Percentiles rank a stretch among this genome's conserved stretches.
Evolutionary conservation across 352 stramenopile genomes (phyloP).

Genomic region (Phytophthora syringae): DNA sequence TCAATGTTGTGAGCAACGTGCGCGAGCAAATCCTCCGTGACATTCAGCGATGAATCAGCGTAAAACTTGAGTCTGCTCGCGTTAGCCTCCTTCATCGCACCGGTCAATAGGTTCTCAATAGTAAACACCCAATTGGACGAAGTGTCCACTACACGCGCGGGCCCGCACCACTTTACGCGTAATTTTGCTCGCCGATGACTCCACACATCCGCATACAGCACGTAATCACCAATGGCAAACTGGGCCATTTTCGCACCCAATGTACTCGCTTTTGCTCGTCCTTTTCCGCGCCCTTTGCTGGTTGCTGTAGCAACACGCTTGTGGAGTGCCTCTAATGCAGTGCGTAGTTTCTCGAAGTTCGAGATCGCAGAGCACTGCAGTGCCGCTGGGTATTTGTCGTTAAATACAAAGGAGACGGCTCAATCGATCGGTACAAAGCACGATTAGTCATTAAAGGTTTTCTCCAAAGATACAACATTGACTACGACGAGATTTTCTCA

Average conservation of each 20-base stretch:
- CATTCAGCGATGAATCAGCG: no score
- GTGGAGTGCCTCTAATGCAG: no score
- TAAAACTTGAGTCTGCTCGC: no score
- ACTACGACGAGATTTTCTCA: conserved; percentile 7
- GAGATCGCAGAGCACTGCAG: not conserved
- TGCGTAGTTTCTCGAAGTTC: not conserved
- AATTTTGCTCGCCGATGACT: no score
- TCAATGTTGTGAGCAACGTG: conserved; percentile 4
- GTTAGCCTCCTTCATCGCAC: no score
- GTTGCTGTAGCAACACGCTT: no score
- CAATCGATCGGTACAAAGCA: conserved; percentile 5
- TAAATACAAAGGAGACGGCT: conserved; percentile 3
- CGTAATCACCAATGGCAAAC: conserved; percentile 24
- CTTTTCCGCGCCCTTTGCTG: not conserved
- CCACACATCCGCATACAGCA: conserved; percentile 27
- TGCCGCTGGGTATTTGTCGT: conserved; percentile 13
- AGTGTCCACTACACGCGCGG: conserved; percentile 3
- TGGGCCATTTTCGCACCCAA: conserved; percentile 3
- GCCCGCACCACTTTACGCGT: conserved; percentile 19
- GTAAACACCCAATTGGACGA: conserved; percentile 22
- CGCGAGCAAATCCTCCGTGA: no score
- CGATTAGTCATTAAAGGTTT: conserved; percentile 8
- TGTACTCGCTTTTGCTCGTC: not conserved
- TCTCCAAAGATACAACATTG: conserved; percentile 2
- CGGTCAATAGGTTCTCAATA: conserved; percentile 14